Evolutionary conservation across 805 yeast genomes (phyloP), one percentile per base, ranked within the genome.

Genomic region (Wickerhamomyces subpelliculosus): DNA sequence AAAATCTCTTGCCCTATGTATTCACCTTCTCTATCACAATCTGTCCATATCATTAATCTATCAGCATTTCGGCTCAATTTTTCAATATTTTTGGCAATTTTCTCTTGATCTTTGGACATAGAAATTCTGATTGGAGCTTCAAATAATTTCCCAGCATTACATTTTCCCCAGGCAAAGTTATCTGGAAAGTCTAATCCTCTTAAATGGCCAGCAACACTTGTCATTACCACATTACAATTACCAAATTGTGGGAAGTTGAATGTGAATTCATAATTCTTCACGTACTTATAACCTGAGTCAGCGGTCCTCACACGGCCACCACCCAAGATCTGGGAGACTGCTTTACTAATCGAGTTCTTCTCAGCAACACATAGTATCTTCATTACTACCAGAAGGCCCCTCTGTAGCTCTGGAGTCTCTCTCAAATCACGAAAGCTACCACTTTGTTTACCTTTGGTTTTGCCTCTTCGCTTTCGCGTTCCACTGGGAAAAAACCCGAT

Each of bases 21-120:
- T 57, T 89, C 97, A 2, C 97, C 97, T 57, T 89, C 97, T 27
- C 97, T 68, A 68, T 89, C 97, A 61, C 98, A 93, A 70, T 93
- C 99, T 1, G 98, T 93, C 97, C 98, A 93, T 8, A 93, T 86
- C 84, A 87, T 85, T 38, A 93, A 61, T 28, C 64, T 64, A 37
- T 77, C 73, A 5, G 85, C 74, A 16, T 52, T 52, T 29, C 79
- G 57, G 5, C 88, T 84, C 53, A 87, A 87, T 4, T 58, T 58
- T 23, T 71, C 58, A 35, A 93, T 86, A 54, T 90, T 93, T 10
- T 65, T 60, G 3, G 80, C 80, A 18, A 87, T 70, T 24, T 62
- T 64, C 41, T 48, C 49, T 40, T 68, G 69, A 34, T 68, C 70
- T 14, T 13, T 12, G 19, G 11, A 68, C 65, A 24, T 66, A 55